Evolutionary conservation across 495 filamentous ascomycete genomes (phyloP).

Genomic region (Barbatosphaeria neglecta): DNA sequence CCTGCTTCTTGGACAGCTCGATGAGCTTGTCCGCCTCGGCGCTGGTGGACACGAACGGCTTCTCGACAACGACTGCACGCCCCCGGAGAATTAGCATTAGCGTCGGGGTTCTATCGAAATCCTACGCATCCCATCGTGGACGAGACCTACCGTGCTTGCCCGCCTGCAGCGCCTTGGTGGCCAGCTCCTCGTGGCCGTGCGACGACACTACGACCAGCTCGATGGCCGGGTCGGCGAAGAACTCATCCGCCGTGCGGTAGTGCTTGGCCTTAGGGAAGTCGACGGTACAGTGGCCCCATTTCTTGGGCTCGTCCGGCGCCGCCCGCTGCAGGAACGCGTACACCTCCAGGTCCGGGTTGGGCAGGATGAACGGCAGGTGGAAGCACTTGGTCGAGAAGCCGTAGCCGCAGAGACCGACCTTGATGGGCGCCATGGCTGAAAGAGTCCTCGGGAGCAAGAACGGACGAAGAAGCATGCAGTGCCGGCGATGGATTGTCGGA

Average conservation of each 20-base stretch:
- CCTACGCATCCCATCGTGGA: neutral
- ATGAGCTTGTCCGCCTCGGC: conserved; percentile 55
- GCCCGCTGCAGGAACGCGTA: conserved; percentile 34
- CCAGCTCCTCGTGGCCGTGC: conserved; percentile 48
- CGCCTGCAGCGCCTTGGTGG: conserved; percentile 47
- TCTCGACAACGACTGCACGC: conserved; percentile 54
- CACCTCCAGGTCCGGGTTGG: conserved; percentile 47
- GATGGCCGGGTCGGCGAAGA: conserved; percentile 44
- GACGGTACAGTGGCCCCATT: conserved; percentile 21
- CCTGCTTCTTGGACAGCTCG: conserved; percentile 44
- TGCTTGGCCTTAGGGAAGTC: conserved; percentile 23
- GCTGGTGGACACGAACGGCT: conserved; percentile 57
- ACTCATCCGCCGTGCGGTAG: conserved; percentile 39
- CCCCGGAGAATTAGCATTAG: no score
- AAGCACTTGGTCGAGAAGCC: conserved; percentile 61
- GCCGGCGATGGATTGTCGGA: no score
- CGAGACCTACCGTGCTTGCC: conserved; percentile 44
- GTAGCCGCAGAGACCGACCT: conserved; percentile 23
- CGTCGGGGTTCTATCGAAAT: neutral
- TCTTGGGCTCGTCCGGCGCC: conserved; percentile 6
- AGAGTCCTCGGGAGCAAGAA: no score
- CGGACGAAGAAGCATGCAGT: no score
- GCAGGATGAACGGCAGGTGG: conserved; percentile 60
- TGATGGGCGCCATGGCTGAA: conserved; percentile 17
- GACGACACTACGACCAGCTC: conserved; percentile 58